phyloP scores from a whole-genome alignment of 2,329 filamentous ascomycete species.

The Colletotrichum tropicicola region DNA sequence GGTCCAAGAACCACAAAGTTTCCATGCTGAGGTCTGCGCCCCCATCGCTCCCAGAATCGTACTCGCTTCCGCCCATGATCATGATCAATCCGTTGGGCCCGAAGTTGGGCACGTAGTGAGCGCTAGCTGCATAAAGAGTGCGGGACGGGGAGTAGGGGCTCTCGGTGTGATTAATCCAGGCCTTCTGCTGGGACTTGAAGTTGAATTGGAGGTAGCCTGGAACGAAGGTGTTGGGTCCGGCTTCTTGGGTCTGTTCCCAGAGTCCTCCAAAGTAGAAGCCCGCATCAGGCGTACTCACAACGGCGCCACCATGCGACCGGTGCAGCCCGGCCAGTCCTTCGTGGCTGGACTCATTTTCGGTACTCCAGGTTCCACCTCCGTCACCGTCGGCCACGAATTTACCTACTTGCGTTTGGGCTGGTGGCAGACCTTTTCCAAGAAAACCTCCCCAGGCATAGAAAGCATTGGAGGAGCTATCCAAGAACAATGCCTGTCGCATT shows the following conservation, averaged over 20 bases:
- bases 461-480: background rate
- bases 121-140: background rate
- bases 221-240: background rate
- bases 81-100: constrained; percentile 17
- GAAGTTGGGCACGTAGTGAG: constrained; percentile 2
- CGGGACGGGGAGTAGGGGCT: background rate
- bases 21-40: background rate
- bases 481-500: background rate
- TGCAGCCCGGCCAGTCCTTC: background rate
- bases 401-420: background rate
- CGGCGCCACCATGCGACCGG: background rate
- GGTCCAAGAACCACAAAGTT: constrained; percentile 17
- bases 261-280: constrained; percentile 13
- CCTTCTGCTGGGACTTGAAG: background rate
- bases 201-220: constrained; percentile 1
- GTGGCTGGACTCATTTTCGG: background rate
- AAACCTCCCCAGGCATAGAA: constrained; percentile 18
- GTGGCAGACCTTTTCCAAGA: background rate
- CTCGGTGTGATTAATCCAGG: background rate
- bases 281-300: background rate
- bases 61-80: constrained; percentile 2
- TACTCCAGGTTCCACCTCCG: constrained; percentile 12
- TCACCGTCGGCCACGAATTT: constrained; percentile 1
- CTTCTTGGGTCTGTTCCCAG: background rate
- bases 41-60: background rate